Evolutionary conservation across 2,329 filamentous ascomycete species (phyloP).

Genomic region (Paecilomyces niveus): DNA sequence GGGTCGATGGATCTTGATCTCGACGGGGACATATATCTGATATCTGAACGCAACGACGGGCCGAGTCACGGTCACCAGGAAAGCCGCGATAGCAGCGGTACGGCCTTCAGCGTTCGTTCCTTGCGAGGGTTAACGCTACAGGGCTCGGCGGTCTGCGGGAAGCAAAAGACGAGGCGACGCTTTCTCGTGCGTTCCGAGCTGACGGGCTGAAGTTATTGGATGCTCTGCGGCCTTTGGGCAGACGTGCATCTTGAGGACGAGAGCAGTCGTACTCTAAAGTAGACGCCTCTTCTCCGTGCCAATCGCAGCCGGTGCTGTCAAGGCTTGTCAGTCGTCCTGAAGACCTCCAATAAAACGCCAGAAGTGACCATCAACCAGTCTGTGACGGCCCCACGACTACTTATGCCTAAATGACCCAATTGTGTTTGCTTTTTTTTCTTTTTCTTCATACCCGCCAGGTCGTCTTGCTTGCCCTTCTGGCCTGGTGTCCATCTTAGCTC

Average conservation of each 20-base stretch:
- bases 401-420: not conserved
- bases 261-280: constrained; percentile 11
- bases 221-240: constrained; percentile 27
- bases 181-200: constrained; percentile 23
- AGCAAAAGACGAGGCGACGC: constrained; percentile 25
- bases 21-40: not conserved
- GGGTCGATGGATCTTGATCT: not conserved
- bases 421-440: not conserved
- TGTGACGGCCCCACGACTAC: not conserved
- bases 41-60: constrained; percentile 1
- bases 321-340: not conserved
- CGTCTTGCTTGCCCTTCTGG: not conserved
- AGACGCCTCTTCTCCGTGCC: not conserved
- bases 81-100: not conserved
- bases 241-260: constrained; percentile 18
- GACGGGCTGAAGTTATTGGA: constrained; percentile 23
- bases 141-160: constrained; percentile 19
- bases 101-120: not conserved
- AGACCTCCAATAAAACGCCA: not conserved
- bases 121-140: not conserved
- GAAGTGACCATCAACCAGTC: not conserved
- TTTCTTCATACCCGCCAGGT: not conserved
- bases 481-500: not conserved
- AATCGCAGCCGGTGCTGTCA: not conserved
- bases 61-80: not conserved